Percentiles rank a stretch among this genome's conserved stretches.
phyloP scores from a whole-genome alignment of 495 filamentous ascomycete genomes.

The Trichoderma virens region DNA sequence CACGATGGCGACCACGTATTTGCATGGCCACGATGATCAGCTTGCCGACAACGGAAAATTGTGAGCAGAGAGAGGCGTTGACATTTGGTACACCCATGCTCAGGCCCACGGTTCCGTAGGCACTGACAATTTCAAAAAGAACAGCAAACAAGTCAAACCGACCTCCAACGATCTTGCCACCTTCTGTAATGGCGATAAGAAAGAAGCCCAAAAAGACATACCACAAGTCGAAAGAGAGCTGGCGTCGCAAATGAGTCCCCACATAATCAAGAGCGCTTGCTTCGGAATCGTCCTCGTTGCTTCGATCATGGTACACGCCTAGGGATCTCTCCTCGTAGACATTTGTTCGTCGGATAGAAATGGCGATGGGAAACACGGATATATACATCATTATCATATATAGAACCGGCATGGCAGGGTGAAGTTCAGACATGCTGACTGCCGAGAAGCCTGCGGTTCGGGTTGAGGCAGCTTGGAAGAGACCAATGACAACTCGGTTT shows the following conservation, averaged over 20 bases:
- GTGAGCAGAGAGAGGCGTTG: constrained; percentile 70
- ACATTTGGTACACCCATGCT: constrained; percentile 68
- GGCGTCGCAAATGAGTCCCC: constrained; percentile 71
- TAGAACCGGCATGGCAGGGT: constrained; percentile 82
- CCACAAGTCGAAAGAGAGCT: constrained; percentile 75
- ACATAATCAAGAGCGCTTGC: constrained; percentile 64
- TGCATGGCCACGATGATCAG: constrained; percentile 91
- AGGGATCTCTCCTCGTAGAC: constrained; percentile 89
- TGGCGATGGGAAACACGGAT: constrained; percentile 88
- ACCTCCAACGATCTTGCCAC: constrained; percentile 35
- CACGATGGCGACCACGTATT: constrained; percentile 84
- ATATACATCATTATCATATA: constrained; percentile 98
- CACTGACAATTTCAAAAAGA: constrained; percentile 84
- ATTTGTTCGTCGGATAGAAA: constrained; percentile 81
- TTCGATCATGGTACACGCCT: constrained; percentile 57
- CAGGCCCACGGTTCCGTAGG: constrained; percentile 92
- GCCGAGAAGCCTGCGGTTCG: constrained; percentile 76
- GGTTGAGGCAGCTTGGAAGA: constrained; percentile 77
- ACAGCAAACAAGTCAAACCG: constrained; percentile 73
- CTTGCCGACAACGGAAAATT: constrained; percentile 77
- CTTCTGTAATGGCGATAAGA: constrained; percentile 74
- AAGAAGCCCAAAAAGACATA: constrained; percentile 76
- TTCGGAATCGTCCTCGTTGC: constrained; percentile 32
- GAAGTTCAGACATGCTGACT: constrained; percentile 61
- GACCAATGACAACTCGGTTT: constrained; percentile 63